Base-by-base conservation (phyloP, 805 yeast genomes). In the Teunomyces pallodes region DNA sequence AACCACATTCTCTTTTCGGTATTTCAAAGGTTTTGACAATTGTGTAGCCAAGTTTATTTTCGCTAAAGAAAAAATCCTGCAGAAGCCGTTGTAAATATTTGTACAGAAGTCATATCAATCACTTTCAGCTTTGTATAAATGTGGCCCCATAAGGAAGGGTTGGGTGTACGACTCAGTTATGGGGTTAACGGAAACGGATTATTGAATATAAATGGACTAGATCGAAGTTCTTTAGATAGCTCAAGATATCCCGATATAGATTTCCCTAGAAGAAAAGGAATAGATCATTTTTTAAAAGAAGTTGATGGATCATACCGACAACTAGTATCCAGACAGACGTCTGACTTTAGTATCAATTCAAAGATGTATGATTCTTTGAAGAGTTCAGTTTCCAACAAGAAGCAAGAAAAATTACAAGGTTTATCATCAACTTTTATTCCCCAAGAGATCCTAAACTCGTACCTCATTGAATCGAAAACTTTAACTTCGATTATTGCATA, bases 401-500 rank as follows among this genome's bases (percentile, higher is more conserved):
- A 33, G 13, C 32, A 27, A 14, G 46, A 33, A 17, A 43, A 42
- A 28, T 5, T 32, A 14, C 43, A 12, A 16, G 35, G 35, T 30
- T 27, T 30, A 12, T 40, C 47, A 9, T 42, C 14, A 28, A 43
- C 54, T 26, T 66, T 56, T 50, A 54, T 65, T 10, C 70, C 71
- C 2, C 46, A 47, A 20, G 56, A 56, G 3, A 51, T 66, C 5
- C 49, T 65, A 24, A 48, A 53, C 28, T 51, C 61, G 9, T 51
- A 51, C 28, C 51, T 56, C 36, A 56, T 54, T 24, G 69, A 66
- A 50, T 61, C 72, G 9, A 52, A 53, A 28, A 46, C 61, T 0
- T 53, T 67, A 10, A 51, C 58, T 3, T 61, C 69, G 7, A 42
- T 52, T 1, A 43, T 55, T 24, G 59, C 69, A 5, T 65, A 62